Evolutionary conservation across 2,329 filamentous ascomycete genomes (phyloP).

Genomic region (Epichloe sibirici): DNA sequence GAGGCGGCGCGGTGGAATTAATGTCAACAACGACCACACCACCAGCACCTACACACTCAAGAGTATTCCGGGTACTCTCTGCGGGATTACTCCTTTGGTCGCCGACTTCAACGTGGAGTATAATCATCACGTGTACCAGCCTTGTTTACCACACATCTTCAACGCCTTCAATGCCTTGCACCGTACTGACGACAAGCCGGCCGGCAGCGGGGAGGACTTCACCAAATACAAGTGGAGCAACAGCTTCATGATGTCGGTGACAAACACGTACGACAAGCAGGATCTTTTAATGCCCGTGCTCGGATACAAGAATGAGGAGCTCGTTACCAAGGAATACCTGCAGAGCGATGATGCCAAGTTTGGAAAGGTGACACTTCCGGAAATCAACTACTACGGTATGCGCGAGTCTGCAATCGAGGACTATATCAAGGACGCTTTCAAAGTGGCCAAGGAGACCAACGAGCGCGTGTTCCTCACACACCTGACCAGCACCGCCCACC

Average conservation of each 20-base stretch:
- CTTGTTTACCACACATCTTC: slow-evolving; percentile 28
- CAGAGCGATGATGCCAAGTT: slow-evolving; percentile 17
- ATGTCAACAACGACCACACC: slow-evolving; percentile 26
- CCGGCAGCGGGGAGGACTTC: slow-evolving; percentile 10
- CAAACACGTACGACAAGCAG: slow-evolving; percentile 22
- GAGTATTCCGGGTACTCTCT: slow-evolving; percentile 28
- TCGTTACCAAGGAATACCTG: slow-evolving; percentile 18
- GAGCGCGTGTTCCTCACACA: slow-evolving; percentile 23
- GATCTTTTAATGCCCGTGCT: slow-evolving; percentile 18
- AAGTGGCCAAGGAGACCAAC: slow-evolving; percentile 16
- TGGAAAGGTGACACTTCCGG: slow-evolving; percentile 15
- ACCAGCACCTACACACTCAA: slow-evolving; percentile 32
- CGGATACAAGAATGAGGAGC: slow-evolving; percentile 17
- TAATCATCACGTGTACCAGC: slow-evolving; percentile 30
- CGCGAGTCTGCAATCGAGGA: slow-evolving; percentile 19
- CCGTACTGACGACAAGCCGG: slow-evolving; percentile 5
- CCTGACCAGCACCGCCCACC: slow-evolving; percentile 24
- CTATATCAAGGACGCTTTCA: slow-evolving; percentile 21
- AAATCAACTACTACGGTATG: slow-evolving; percentile 25
- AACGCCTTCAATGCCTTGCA: slow-evolving; percentile 18
- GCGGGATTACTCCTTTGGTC: slow-evolving; percentile 28
- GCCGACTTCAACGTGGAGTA: slow-evolving; percentile 32
- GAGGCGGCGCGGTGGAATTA: slow-evolving; percentile 25
- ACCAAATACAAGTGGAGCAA: slow-evolving; percentile 19
- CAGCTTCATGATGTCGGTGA: slow-evolving; percentile 22